These are phyloP conservation scores for Pleurotus citrinopileatus DNA, from an alignment of 768 basidiomycete species.

Conservation along the genomic window DNA sequence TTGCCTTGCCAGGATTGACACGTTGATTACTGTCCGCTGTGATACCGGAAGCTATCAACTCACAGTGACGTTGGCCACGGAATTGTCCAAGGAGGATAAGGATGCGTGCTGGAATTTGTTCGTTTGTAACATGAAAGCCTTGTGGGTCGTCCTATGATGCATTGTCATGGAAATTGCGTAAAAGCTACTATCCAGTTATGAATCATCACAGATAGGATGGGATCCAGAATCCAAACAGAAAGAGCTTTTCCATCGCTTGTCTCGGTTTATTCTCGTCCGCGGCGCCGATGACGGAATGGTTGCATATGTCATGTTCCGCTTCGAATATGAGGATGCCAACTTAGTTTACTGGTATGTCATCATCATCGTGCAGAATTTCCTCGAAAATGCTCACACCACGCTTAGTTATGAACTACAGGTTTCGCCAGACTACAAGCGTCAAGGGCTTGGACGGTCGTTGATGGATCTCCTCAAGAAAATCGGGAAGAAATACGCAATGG, in stretches of 20 bases:
- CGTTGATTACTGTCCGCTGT: not conserved
- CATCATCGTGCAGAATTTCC: not conserved
- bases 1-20: no score
- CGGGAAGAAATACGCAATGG: conserved; percentile 52
- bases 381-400: no score
- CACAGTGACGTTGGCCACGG: conserved; percentile 16
- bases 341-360: conserved; percentile 66
- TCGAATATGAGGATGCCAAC: conserved; percentile 64
- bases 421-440: conserved; percentile 33
- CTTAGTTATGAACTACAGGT: conserved; percentile 80
- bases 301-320: conserved; percentile 64
- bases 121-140: conserved; percentile 54
- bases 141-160: conserved; percentile 27
- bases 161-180: not conserved
- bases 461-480: conserved; percentile 48
- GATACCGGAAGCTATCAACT: no score
- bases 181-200: conserved; percentile 37
- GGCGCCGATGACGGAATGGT: conserved; percentile 16
- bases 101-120: conserved; percentile 50
- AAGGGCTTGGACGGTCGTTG: conserved; percentile 59
- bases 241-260: conserved; percentile 58
- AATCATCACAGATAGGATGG: conserved; percentile 64
- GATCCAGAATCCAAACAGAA: conserved; percentile 48
- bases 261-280: conserved; percentile 56
- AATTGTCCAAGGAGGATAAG: conserved; percentile 33